phyloP scores from a whole-genome alignment of 2,329 filamentous ascomycete genomes.

The Endoconidiophora laricicola region DNA sequence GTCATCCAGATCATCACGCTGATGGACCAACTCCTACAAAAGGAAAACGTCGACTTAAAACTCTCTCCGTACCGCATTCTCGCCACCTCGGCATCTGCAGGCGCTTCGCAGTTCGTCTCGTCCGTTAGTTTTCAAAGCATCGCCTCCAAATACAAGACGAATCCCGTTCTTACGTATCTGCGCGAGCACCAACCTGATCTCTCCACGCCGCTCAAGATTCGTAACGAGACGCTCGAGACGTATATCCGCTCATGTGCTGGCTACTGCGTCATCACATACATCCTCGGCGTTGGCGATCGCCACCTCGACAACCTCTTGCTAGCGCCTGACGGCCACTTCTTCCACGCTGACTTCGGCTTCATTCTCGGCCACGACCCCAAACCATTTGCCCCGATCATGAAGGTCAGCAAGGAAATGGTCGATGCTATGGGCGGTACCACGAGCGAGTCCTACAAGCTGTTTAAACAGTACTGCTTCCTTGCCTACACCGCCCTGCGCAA shows the following conservation, averaged over 20 bases:
- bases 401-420: slow-evolving; percentile 94
- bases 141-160: slow-evolving; percentile 61
- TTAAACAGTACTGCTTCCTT: slow-evolving; percentile 92
- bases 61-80: slow-evolving; percentile 92
- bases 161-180: slow-evolving; percentile 65
- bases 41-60: slow-evolving; percentile 91
- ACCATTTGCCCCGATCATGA: slow-evolving; percentile 92
- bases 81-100: slow-evolving; percentile 75
- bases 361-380: slow-evolving; percentile 95
- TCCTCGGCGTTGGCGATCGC: slow-evolving; percentile 86
- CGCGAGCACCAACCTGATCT: slow-evolving; percentile 80
- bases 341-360: slow-evolving; percentile 96
- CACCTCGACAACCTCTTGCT: slow-evolving; percentile 92
- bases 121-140: slow-evolving; percentile 74
- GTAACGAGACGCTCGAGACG: slow-evolving; percentile 83
- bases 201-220: slow-evolving; percentile 63
- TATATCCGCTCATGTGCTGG: slow-evolving; percentile 93
- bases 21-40: slow-evolving; percentile 89
- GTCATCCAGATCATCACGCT: slow-evolving; percentile 94
- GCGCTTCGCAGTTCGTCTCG: slow-evolving; percentile 84
- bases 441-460: slow-evolving; percentile 68
- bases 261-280: slow-evolving; percentile 97
- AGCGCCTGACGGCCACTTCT: slow-evolving; percentile 81
- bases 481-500: slow-evolving; percentile 86
- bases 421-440: slow-evolving; percentile 87